These are phyloP conservation scores for Coemansia asiatica DNA, from an alignment of 192 early-diverging fungal genomes.

Conservation along the genomic window DNA sequence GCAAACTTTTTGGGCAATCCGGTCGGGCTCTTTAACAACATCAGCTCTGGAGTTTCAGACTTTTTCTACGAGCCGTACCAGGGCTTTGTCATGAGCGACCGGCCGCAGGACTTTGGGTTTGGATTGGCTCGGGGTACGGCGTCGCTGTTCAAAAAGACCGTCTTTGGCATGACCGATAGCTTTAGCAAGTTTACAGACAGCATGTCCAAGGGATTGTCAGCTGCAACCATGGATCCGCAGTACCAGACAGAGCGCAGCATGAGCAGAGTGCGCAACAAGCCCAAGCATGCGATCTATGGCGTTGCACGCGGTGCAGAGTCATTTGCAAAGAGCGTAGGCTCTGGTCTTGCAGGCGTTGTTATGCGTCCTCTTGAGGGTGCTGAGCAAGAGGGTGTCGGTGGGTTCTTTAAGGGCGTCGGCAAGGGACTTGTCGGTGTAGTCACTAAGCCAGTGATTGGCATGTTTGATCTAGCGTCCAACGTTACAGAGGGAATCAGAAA, in stretches of 20 bases:
- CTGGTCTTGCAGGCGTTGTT: constrained; percentile 87
- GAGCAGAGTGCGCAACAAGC: constrained; percentile 77
- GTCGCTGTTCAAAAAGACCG: constrained; percentile 84
- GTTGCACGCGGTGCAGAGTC: constrained; percentile 85
- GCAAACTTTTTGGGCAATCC: constrained; percentile 98
- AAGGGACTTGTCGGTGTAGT: constrained; percentile 91
- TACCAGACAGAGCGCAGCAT: constrained; percentile 86
- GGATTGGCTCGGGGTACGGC: constrained; percentile 82
- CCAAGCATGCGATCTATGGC: constrained; percentile 86
- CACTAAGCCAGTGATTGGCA: constrained; percentile 93
- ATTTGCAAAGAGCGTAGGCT: constrained; percentile 76
- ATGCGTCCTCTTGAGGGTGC: constrained; percentile 86
- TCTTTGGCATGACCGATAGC: constrained; percentile 93
- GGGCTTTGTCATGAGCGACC: constrained; percentile 91
- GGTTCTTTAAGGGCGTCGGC: constrained; percentile 94
- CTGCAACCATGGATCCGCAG: constrained; percentile 88
- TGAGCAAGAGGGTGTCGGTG: constrained; percentile 83
- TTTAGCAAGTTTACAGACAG: constrained; percentile 95
- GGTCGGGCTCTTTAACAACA: constrained; percentile 93
- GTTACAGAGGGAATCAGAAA: constrained; percentile 92
- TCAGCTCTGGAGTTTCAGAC: constrained; percentile 91
- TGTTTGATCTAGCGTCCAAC: constrained; percentile 92
- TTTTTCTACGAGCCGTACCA: constrained; percentile 98
- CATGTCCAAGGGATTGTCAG: constrained; percentile 93
- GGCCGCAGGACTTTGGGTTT: constrained; percentile 91